These are phyloP conservation scores for Sphaerulina vaccinii DNA, from an alignment of 2,329 filamentous ascomycete genomes.

Conservation along the genomic window DNA sequence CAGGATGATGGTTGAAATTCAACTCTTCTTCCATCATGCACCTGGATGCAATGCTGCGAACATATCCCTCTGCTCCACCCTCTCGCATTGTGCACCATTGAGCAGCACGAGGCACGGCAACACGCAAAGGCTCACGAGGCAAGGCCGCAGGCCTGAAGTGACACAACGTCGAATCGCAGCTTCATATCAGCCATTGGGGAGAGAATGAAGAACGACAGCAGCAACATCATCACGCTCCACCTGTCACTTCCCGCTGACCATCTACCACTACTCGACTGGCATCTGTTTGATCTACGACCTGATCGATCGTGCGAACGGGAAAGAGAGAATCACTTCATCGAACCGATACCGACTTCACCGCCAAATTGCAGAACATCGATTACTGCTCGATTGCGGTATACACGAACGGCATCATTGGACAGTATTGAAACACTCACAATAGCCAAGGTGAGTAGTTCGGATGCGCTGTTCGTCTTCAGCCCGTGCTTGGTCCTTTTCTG, in stretches of 20 bases:
- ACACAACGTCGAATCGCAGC: not conserved
- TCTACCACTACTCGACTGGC: not conserved
- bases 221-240: not conserved
- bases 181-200: not conserved
- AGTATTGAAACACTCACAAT: not conserved
- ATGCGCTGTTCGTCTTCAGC: not conserved
- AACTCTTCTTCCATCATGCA: not conserved
- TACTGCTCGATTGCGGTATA: not conserved
- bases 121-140: not conserved
- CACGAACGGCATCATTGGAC: not conserved
- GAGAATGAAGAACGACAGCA: not conserved
- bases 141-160: too few species aligned
- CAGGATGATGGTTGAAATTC: not conserved
- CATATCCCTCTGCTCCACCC: constrained; percentile 8
- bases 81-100: constrained; percentile 4
- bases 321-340: not conserved
- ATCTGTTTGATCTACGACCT: constrained; percentile 3
- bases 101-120: not conserved
- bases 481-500: not conserved
- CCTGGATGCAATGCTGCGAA: too few species aligned
- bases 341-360: not conserved
- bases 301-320: not conserved
- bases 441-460: not conserved
- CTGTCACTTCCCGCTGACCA: not conserved
- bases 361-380: not conserved